Evolutionary conservation across 768 basidiomycete genomes (phyloP), one percentile per base, ranked within the genome.

Genomic region (Termitomyces sp.): DNA sequence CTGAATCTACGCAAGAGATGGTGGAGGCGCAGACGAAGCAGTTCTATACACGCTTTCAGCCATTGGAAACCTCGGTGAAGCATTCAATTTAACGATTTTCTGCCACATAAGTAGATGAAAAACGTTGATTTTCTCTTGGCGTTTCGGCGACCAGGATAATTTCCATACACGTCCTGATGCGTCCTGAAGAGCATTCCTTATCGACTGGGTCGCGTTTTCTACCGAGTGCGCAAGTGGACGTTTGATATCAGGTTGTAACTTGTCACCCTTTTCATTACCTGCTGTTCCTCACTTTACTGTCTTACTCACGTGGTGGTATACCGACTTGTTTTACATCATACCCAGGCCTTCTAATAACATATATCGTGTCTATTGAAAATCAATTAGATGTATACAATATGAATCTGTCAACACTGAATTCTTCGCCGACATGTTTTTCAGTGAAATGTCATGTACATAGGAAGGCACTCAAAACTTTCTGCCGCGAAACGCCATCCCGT

Each of bases 1-100:
- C 95, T 0, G 96, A 98, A 71, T 92, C 94, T 16, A 95, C 92
- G 18, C 94, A 96, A 69, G 96, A 98, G 65, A 83, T 88, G 62
- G 84, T 94, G 0, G 94, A 98, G 69, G 81, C 86, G 0, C 80
- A 83, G 60, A 93, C 93, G 2, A 96, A 96, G 66, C 82, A 85
- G 43, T 88, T 86, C 65, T 96, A 96, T 70, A 84, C 84, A 10
- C 84, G 89, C 1, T 98, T 96, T 70, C 86, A 88, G 65, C 80
- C 89, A 2, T 60, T 78, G 51, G 81, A 83, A 10, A 12, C 51
- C 30, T 38, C 73, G 66, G 44, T 69, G 56, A 58, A 49, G 14
- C 50, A 30, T 9, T 42, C 22, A 10, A 35, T 24, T 3, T 50
- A 16, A 33, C 33, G 24, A 18, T 16, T 35, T 36, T 42, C 40